phyloP scores from a whole-genome alignment of 768 basidiomycete genomes.

The Coprinopsis marcescibilis region DNA sequence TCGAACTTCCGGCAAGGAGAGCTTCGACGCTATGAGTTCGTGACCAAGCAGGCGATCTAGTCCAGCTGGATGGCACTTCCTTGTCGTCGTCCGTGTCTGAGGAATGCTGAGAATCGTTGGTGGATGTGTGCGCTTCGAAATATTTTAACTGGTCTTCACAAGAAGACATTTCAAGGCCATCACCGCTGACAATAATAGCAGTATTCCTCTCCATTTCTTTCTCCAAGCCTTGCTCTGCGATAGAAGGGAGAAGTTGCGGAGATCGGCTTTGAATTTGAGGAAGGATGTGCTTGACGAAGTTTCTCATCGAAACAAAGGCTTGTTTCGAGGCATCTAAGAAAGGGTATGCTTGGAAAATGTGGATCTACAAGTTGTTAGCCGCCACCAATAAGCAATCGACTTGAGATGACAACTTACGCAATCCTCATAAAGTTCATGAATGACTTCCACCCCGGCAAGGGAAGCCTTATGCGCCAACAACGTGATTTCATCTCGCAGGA shows the following conservation, averaged over 20 bases:
- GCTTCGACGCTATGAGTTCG: no score
- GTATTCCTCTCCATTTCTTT: conserved; percentile 66
- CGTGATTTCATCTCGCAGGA: conserved; percentile 89
- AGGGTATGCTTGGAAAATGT: conserved; percentile 88
- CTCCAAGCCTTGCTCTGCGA: conserved; percentile 57
- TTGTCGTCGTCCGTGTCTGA: conserved; percentile 31
- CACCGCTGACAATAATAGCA: conserved; percentile 65
- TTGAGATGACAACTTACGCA: conserved; percentile 46
- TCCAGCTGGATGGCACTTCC: conserved; percentile 43
- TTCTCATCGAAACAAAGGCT: conserved; percentile 64
- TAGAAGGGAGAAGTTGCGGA: conserved; percentile 46
- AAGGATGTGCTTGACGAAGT: conserved; percentile 60
- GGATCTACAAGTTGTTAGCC: conserved; percentile 46
- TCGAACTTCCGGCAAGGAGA: no score
- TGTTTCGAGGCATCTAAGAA: conserved; percentile 63
- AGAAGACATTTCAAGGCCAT: conserved; percentile 53
- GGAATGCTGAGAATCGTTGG: conserved; percentile 19
- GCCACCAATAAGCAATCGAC: neutral
- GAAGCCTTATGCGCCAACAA: conserved; percentile 92
- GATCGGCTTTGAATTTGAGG: conserved; percentile 45
- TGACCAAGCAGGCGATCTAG: conserved; percentile 28
- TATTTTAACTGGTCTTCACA: conserved; percentile 35
- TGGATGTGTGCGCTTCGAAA: conserved; percentile 22
- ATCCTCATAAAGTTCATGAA: conserved; percentile 88
- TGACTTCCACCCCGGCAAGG: conserved; percentile 77